Evolutionary conservation across 2,329 filamentous ascomycete species (phyloP).

Genomic region (Aureobasidium sp.): DNA sequence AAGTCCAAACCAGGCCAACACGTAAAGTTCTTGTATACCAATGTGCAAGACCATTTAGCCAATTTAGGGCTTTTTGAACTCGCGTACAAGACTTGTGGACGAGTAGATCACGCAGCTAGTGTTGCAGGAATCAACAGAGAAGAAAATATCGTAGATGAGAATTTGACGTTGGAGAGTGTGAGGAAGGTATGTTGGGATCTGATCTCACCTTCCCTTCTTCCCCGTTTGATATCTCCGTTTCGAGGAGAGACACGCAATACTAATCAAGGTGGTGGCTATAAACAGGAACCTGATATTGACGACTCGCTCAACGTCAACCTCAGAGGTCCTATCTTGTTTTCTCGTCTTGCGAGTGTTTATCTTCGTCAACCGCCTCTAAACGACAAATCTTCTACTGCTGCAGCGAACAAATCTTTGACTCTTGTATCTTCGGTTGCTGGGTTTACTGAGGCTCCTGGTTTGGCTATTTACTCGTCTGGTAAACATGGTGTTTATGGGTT

Average conservation of each 20-base stretch:
- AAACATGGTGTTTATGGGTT: conserved; percentile 48
- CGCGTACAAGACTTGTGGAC: conserved; percentile 38
- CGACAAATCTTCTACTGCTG: conserved; percentile 19
- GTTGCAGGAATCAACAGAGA: conserved; percentile 42
- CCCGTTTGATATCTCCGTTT: too few relatives aligned
- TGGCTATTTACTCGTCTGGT: conserved; percentile 41
- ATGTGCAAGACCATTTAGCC: conserved; percentile 42
- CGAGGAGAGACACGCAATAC: too few relatives aligned
- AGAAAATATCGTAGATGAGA: conserved; percentile 40
- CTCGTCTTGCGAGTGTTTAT: conserved; percentile 44
- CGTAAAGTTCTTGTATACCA: conserved; percentile 35
- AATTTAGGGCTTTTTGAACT: conserved; percentile 42
- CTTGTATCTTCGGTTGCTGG: conserved; percentile 42
- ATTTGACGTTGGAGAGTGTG: conserved; percentile 38
- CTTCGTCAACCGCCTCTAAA: conserved; percentile 35
- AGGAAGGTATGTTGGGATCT: conserved; percentile 27
- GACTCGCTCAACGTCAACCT: conserved; percentile 44
- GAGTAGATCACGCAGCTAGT: conserved; percentile 44
- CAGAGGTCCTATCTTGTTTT: conserved; percentile 41
- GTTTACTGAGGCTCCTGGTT: conserved; percentile 42
- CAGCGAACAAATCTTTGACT: conserved; percentile 36
- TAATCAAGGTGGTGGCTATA: neutral
- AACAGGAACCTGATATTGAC: conserved; percentile 25
- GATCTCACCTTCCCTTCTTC: neutral
- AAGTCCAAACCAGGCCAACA: conserved; percentile 20